phyloP scores from a whole-genome alignment of 2,329 filamentous ascomycete species.

The Aspergillus unguis region DNA sequence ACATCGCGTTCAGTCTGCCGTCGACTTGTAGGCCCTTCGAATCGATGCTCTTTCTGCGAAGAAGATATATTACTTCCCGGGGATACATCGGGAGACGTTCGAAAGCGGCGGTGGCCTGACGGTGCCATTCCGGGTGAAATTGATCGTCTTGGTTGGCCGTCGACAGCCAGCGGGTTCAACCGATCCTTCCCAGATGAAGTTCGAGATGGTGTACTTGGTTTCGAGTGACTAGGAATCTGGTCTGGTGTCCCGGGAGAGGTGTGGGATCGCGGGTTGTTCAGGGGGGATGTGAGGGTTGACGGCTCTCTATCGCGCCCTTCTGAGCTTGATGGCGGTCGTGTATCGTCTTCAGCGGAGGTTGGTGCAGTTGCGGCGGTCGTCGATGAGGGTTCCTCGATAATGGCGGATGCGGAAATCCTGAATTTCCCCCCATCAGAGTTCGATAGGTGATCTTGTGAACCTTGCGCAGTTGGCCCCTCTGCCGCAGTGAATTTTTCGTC shows the following conservation, averaged over 20 bases:
- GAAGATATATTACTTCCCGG: constrained; percentile 21
- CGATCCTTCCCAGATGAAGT: constrained; percentile 34
- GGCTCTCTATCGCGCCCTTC: constrained; percentile 25
- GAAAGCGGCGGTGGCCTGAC: constrained; percentile 26
- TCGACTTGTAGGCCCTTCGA: constrained; percentile 22
- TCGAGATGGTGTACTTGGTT: constrained; percentile 36
- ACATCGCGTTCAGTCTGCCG: constrained; percentile 29
- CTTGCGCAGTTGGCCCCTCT: constrained; percentile 18
- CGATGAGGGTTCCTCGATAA: constrained; percentile 22
- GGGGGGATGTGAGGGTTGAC: constrained; percentile 21
- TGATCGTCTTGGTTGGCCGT: constrained; percentile 27
- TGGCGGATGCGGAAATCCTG: constrained; percentile 17
- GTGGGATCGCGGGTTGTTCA: constrained; percentile 28
- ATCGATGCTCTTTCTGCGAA: constrained; percentile 26
- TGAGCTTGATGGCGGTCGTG: constrained; percentile 31
- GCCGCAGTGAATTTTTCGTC: constrained; percentile 23
- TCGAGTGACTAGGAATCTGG: constrained; percentile 28
- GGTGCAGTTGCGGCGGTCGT: constrained; percentile 29
- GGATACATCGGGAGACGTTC: constrained; percentile 28
- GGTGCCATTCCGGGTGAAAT: constrained; percentile 25
- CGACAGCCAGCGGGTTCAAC: constrained; percentile 22
- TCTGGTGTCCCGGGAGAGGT: constrained; percentile 20
- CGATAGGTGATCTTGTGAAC: constrained; percentile 23
- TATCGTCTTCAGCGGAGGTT: constrained; percentile 26
- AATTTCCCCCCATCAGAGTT: constrained; percentile 25